These are phyloP conservation scores for Sphagnum magellanicum DNA, from an alignment of 228 moss, liverwort and hornwort genomes.

Conservation along the genomic window DNA sequence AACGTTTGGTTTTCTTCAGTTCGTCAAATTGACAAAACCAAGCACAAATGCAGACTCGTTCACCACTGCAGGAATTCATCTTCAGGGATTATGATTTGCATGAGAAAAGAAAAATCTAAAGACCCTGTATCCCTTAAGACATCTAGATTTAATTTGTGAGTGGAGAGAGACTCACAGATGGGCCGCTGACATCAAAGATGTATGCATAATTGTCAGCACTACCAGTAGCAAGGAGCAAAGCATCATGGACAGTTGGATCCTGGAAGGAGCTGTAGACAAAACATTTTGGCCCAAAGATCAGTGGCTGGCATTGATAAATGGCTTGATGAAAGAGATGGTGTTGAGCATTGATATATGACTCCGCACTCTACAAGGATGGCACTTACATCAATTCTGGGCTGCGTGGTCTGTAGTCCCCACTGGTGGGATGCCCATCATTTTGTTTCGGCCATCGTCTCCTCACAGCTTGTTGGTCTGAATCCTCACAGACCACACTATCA, in stretches of 20 bases:
- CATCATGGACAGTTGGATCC: slow-evolving; percentile 65
- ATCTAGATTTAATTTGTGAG: background rate
- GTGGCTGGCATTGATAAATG: too few relatives aligned
- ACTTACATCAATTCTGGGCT: slow-evolving; percentile 69
- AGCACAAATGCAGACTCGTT: too few relatives aligned
- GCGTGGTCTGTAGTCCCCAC: slow-evolving; percentile 72
- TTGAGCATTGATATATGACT: too few relatives aligned
- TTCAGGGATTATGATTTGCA: too few relatives aligned
- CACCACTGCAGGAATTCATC: too few relatives aligned
- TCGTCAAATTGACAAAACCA: too few relatives aligned
- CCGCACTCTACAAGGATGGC: background rate
- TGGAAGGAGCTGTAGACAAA: slow-evolving; percentile 43
- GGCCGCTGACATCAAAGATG: slow-evolving; percentile 84
- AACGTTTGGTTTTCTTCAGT: too few relatives aligned
- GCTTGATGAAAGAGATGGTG: too few relatives aligned
- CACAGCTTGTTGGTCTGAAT: slow-evolving; percentile 60
- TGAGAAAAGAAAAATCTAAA: background rate
- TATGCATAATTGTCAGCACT: slow-evolving; percentile 84
- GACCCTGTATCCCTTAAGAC: background rate
- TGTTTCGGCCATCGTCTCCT: slow-evolving; percentile 75
- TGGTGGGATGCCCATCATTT: slow-evolving; percentile 57
- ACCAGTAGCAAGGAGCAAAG: slow-evolving; percentile 72
- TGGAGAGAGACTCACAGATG: slow-evolving; percentile 50
- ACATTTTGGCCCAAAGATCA: too few relatives aligned
- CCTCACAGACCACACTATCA: background rate